Evolutionary conservation across 495 filamentous ascomycete species (phyloP).

Genomic region (Penicillium desertorum): DNA sequence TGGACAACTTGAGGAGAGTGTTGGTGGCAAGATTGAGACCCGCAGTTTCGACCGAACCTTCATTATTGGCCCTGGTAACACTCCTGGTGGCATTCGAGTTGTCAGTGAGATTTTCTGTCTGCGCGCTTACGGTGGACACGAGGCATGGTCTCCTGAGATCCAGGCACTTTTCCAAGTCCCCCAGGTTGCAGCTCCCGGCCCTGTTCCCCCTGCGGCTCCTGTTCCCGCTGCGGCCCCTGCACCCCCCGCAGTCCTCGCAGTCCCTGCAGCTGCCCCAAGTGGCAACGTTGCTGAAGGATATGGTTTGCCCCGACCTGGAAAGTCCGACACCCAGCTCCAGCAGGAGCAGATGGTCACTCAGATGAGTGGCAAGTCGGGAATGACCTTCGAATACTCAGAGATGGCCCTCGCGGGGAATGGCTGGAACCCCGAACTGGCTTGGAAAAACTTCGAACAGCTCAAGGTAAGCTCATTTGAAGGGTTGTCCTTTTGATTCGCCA

Average conservation of each 20-base stretch:
- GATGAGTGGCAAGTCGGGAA: constrained; percentile 64
- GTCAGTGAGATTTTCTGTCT: constrained; percentile 76
- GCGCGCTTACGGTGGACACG: constrained; percentile 61
- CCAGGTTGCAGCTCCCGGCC: constrained; percentile 17
- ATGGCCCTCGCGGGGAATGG: constrained; percentile 67
- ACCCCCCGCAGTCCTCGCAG: constrained; percentile 7
- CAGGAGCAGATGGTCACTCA: constrained; percentile 64
- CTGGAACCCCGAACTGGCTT: constrained; percentile 71
- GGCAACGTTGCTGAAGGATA: constrained; percentile 37
- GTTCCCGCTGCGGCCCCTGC: not conserved
- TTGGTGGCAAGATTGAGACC: constrained; percentile 52
- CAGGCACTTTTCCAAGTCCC: constrained; percentile 28
- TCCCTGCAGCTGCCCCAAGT: constrained; percentile 21
- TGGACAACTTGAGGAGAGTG: constrained; percentile 77
- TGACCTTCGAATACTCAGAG: constrained; percentile 70
- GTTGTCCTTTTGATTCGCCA: not conserved
- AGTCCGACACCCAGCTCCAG: constrained; percentile 46
- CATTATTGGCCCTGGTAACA: constrained; percentile 72
- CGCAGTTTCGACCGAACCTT: constrained; percentile 88
- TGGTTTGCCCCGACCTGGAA: constrained; percentile 40
- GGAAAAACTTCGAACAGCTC: constrained; percentile 62
- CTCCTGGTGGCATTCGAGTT: constrained; percentile 65
- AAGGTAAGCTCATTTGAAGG: constrained; percentile 33
- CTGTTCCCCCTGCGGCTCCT: constrained; percentile 5
- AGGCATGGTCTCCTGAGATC: constrained; percentile 56